Evolutionary conservation across 2,329 filamentous ascomycete genomes (phyloP), one percentile per base, ranked within the genome.

Genomic region (Cercospora brassicicola): DNA sequence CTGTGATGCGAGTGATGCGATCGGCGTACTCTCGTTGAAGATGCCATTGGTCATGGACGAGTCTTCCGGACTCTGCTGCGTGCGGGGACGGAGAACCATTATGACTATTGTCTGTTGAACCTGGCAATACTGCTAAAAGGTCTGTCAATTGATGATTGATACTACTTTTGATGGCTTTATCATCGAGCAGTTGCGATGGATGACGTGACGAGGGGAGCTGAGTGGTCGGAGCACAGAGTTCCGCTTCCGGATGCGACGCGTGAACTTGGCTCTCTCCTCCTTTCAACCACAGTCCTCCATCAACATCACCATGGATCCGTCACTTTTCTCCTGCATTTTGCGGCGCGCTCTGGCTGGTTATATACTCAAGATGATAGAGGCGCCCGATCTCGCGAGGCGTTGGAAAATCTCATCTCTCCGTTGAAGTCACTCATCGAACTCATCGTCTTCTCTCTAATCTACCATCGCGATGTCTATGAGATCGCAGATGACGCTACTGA

Each of bases 1-100:
- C 57, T 62, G 26, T 42, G 6, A 28, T 28, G 57, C 31, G n/a
- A n/a, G 28, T 59, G 28, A 15, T 2, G 55, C n/a, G 30, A 20
- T 66, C 30, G 20, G 48, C 62, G 59, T 30, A 65, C 66, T 67
- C 61, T 78, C 73, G 48, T 73, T 69, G 73, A 80, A 80, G 42
- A 76, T 67, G 65, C 79, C 79, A 67, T 78, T 71, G 36, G 75
- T 69, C 73, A 79, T 79, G 6, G 77, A 75, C 60, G 71, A 71
- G 71, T 79, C 77, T 65, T 77, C 76, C 18, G 76, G 75, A 33
- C 73, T 60, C 63, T 69, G 66, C 68, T 69, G 68, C 30, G 55
- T 53, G 36, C 51, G 59, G 36, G 64, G 59, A 48, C 39, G 59
- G 20, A 62, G 26, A 20, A 51, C 59, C 59, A 62, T 62, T 28